Conservation (phyloP, 2,329 filamentous ascomycete genomes). For the Calycina marina region DNA sequence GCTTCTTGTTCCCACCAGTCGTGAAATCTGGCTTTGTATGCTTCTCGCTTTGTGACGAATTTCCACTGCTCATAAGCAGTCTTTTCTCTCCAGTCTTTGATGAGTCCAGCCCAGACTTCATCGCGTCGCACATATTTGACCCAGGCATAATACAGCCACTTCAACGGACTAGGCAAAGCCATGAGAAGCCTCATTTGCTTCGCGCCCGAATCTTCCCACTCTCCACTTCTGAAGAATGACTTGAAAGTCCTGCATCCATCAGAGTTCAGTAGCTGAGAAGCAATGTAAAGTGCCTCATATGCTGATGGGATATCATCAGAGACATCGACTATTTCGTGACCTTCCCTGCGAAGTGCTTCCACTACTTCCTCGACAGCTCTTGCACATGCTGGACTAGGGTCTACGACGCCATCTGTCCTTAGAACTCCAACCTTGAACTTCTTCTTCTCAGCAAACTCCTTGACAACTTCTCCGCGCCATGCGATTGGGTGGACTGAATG, state of each 20-base stretch:
- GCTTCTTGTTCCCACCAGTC: slow-evolving; percentile 69
- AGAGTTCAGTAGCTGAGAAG: slow-evolving; percentile 66
- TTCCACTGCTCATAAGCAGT: slow-evolving; percentile 70
- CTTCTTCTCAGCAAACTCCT: slow-evolving; percentile 44
- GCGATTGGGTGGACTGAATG: slow-evolving; percentile 71
- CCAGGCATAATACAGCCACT: slow-evolving; percentile 80
- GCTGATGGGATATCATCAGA: slow-evolving; percentile 46
- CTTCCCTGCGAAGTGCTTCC: slow-evolving; percentile 50
- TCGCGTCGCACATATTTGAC: slow-evolving; percentile 73
- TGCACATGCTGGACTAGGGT: slow-evolving; percentile 71
- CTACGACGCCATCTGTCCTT: slow-evolving; percentile 67
- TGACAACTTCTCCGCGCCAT: slow-evolving; percentile 52
- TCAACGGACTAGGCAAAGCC: slow-evolving; percentile 55
- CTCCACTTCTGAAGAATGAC: slow-evolving; percentile 60
- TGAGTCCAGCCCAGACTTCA: slow-evolving; percentile 60
- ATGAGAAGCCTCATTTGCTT: slow-evolving; percentile 62
- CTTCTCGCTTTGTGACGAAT: slow-evolving; percentile 61
- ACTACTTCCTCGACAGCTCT: slow-evolving; percentile 61
- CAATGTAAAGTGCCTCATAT: slow-evolving; percentile 62
- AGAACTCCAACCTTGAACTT: slow-evolving; percentile 62
- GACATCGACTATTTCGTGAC: slow-evolving; percentile 59
- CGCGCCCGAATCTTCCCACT: slow-evolving; percentile 68
- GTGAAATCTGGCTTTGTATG: slow-evolving; percentile 65
- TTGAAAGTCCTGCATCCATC: slow-evolving; percentile 74
- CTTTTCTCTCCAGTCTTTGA: slow-evolving; percentile 61